Percentiles rank a stretch among this genome's conserved stretches.
Evolutionary conservation across 306 rosid species (phyloP).

Genomic region (Vachellia collinsii): DNA sequence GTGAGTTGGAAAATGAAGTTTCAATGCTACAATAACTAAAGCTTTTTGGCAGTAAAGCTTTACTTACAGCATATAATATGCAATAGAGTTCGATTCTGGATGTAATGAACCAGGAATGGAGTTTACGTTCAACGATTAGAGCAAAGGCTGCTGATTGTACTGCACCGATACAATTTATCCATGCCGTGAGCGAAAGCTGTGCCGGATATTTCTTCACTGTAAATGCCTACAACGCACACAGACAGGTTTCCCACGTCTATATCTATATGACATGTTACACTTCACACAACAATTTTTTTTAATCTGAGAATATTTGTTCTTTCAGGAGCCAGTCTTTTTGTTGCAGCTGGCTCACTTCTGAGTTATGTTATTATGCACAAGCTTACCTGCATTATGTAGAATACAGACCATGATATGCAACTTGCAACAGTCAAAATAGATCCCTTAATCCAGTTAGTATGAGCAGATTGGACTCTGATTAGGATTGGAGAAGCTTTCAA

Average conservation of each 20-base stretch:
- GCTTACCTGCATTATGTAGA: slow-evolving; percentile 56
- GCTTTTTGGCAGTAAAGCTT: background rate
- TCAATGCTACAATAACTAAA: background rate
- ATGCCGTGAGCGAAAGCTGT: slow-evolving; percentile 50
- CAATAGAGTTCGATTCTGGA: slow-evolving; percentile 2
- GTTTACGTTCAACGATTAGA: slow-evolving; percentile 35
- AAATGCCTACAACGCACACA: slow-evolving; percentile 38
- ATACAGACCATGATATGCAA: slow-evolving; percentile 53
- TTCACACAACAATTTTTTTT: background rate
- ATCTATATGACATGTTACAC: background rate
- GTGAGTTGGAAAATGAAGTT: background rate
- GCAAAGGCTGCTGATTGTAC: slow-evolving; percentile 49
- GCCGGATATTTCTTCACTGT: slow-evolving; percentile 56
- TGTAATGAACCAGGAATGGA: background rate
- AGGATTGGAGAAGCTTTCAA: slow-evolving; percentile 37
- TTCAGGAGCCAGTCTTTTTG: background rate
- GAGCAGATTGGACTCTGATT: slow-evolving; percentile 33
- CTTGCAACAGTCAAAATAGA: slow-evolving; percentile 47
- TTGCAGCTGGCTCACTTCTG: background rate
- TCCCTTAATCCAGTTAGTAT: slow-evolving; percentile 49
- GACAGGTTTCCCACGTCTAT: background rate
- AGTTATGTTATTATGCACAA: background rate
- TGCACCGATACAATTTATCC: slow-evolving; percentile 49
- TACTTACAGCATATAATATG: slow-evolving; percentile 11
- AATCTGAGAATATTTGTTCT: background rate